Conservation (phyloP, 140 eudicot genomes). For the Stevia rebaudiana region DNA sequence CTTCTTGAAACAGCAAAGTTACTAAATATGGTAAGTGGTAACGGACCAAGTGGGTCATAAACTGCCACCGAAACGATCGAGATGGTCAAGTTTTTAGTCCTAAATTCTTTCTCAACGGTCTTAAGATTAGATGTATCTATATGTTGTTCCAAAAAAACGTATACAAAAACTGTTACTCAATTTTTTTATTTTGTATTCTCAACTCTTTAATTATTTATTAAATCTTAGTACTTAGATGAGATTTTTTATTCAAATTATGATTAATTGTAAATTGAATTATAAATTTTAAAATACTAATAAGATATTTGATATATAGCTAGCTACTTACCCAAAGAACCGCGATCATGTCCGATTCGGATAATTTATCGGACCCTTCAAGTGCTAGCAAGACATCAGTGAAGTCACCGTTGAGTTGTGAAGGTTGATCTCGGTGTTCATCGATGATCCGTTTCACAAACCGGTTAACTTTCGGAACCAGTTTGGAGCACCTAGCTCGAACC, state of each 20-base stretch:
- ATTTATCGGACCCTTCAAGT: constrained; percentile 49
- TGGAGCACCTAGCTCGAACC: constrained; percentile 57
- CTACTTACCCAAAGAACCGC: constrained; percentile 84
- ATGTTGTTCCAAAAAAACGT: too few relatives aligned
- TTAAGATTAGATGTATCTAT: too few relatives aligned
- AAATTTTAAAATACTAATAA: too few relatives aligned
- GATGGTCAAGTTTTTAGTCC: too few relatives aligned
- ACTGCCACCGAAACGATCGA: too few relatives aligned
- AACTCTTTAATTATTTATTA: background rate
- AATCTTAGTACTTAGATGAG: background rate
- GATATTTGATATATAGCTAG: background rate
- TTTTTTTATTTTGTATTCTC: too few relatives aligned
- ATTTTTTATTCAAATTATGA: background rate
- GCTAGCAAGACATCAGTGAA: constrained; percentile 78
- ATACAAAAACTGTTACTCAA: too few relatives aligned
- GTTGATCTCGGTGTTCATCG: constrained; percentile 40
- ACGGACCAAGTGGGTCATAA: background rate
- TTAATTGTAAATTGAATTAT: background rate
- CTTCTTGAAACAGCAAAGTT: background rate
- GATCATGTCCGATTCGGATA: constrained; percentile 81
- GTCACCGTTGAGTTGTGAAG: constrained; percentile 25
- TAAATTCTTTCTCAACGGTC: too few relatives aligned
- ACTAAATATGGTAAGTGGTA: constrained; percentile 12
- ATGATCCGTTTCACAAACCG: constrained; percentile 61
- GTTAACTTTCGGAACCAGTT: constrained; percentile 72